Base-by-base conservation (phyloP, 805 yeast species). In the Ogataea naganishii region DNA sequence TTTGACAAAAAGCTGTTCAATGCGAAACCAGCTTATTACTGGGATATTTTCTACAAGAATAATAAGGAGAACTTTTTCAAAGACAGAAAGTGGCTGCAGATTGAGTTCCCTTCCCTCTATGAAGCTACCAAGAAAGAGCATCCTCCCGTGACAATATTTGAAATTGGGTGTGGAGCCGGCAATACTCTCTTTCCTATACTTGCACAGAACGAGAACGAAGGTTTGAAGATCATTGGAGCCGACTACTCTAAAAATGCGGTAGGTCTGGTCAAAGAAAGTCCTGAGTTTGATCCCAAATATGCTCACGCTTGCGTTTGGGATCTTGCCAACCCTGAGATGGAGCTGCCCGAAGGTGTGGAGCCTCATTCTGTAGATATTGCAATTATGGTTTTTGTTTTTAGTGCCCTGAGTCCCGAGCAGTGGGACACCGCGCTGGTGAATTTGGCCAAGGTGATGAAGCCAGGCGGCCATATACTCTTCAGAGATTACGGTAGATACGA, bases 121-220 rank as follows among this genome's bases (percentile, higher is more conserved):
- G 79, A 77, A 37, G 80, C 84, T 5, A 84, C 95, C 4, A 72
- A 74, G 38, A 68, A 71, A 15, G 80, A 77, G 40, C 66, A 78
- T 6, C 80, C 85, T n/a, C 72, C 79, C 4, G 66, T 68, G 14
- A 74, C 78, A 3, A 79, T 92, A 20, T 66, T 92, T 32, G 98
- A 92, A 55, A 80, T 92, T 27, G 98, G 98, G 3, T 92, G 98
- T 59, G 98, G 98, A 33, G 97, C 96, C 5, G 98, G 98, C 8
- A 92, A 92, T 54, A 92, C 98, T 0, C 71, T 92, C 63, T 92
- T 80, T 53, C 98, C 98, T 4, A 78, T 92, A 14, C 59, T 92
- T 34, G 69, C 69, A 32, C 86, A 80, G 43, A 92, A 92, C 52
- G 66, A 82, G 51, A 92, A 92, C 56, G 75, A 77, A n/a, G 57